phyloP scores from a whole-genome alignment of 148 eudicot species.

The Camellia granthamiana region DNA sequence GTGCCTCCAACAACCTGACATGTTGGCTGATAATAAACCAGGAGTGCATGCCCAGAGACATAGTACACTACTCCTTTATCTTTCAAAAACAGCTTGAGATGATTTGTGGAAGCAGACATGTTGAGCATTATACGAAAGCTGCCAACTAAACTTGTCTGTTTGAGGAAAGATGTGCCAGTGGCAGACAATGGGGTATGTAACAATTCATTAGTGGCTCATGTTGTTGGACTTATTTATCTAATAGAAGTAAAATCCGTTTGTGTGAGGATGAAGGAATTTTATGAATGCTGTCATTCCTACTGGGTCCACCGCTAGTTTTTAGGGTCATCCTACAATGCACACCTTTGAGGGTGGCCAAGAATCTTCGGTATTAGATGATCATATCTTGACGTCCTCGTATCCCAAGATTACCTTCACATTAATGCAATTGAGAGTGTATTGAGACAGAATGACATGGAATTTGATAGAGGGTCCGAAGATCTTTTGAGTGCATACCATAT shows the following conservation, averaged over 20 bases:
- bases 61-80: slow-evolving; percentile 8
- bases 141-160: slow-evolving; percentile 52
- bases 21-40: slow-evolving; percentile 16
- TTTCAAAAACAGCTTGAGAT: slow-evolving; percentile 32
- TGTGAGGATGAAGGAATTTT: slow-evolving; percentile 14
- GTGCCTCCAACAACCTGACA: slow-evolving; percentile 44
- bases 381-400: too few relatives aligned
- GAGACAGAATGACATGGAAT: too few relatives aligned
- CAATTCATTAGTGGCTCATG: slow-evolving; percentile 26
- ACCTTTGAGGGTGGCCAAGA: too few relatives aligned
- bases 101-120: slow-evolving; percentile 51
- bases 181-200: slow-evolving; percentile 63
- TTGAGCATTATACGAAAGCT: slow-evolving; percentile 58
- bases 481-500: too few relatives aligned
- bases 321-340: too few relatives aligned
- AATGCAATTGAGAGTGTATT: too few relatives aligned
- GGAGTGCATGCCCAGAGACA: neutral
- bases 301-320: neutral
- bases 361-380: too few relatives aligned
- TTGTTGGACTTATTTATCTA: slow-evolving; percentile 5
- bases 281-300: slow-evolving; percentile 12
- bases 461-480: too few relatives aligned
- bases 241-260: neutral
- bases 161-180: slow-evolving; percentile 68
- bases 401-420: too few relatives aligned